phyloP scores from a whole-genome alignment of 345 rosid species.

The Populus simonii region DNA sequence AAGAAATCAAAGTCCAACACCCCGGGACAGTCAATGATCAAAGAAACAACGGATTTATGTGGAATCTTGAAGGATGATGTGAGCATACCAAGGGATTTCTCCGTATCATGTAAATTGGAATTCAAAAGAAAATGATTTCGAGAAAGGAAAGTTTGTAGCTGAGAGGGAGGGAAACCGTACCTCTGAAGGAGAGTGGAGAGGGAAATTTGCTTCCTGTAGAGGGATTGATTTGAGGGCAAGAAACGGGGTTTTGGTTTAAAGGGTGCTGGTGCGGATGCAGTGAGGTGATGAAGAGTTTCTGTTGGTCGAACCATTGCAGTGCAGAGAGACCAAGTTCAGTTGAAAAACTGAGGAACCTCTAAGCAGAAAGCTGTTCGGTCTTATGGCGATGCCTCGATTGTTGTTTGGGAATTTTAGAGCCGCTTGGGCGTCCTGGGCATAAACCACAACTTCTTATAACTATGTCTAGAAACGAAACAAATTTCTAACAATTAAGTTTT shows the following conservation, averaged over 20 bases:
- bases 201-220: conserved; percentile 40
- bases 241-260: neutral
- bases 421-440: too few relatives aligned
- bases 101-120: conserved; percentile 43
- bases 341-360: too few relatives aligned
- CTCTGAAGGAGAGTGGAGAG: conserved; percentile 63
- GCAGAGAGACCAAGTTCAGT: too few relatives aligned
- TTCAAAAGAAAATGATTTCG: conserved; percentile 40
- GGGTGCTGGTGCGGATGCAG: too few relatives aligned
- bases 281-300: too few relatives aligned
- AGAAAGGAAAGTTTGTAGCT: conserved; percentile 43
- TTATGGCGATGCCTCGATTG: too few relatives aligned
- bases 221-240: conserved; percentile 28
- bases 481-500: too few relatives aligned
- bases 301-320: too few relatives aligned
- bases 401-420: too few relatives aligned
- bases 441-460: too few relatives aligned
- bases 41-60: conserved; percentile 43
- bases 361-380: too few relatives aligned
- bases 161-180: conserved; percentile 63
- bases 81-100: conserved; percentile 53
- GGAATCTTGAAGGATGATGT: conserved; percentile 53
- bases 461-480: too few relatives aligned
- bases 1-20: conserved; percentile 56
- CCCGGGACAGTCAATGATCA: conserved; percentile 60